These are phyloP conservation scores for Knufia fluminis DNA, from an alignment of 2,329 filamentous ascomycete species.

Conservation along the genomic window DNA sequence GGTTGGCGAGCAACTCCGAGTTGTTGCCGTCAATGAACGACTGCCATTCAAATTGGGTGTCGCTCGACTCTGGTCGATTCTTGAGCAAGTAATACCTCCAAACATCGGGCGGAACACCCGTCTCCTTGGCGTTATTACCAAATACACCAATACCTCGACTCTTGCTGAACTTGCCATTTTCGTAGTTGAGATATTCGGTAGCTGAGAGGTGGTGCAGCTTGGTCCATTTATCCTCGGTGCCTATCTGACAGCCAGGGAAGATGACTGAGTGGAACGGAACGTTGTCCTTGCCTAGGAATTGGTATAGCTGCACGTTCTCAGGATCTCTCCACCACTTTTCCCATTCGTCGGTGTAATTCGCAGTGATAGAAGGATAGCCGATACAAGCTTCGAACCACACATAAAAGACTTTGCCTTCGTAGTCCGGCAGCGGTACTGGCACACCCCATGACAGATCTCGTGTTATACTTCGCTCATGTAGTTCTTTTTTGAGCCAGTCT, in stretches of 20 bases:
- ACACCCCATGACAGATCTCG: conserved; percentile 87
- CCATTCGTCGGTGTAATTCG: conserved; percentile 81
- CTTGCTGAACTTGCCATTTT: conserved; percentile 87
- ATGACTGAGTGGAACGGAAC: conserved; percentile 83
- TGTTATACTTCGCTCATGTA: conserved; percentile 82
- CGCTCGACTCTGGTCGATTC: conserved; percentile 72
- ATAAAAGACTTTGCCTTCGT: conserved; percentile 75
- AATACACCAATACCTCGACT: conserved; percentile 84
- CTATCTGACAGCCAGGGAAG: conserved; percentile 79
- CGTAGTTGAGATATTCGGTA: conserved; percentile 83
- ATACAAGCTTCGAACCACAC: conserved; percentile 92
- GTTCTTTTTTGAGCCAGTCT: conserved; percentile 56
- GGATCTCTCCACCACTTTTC: conserved; percentile 91
- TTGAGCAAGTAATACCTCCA: conserved; percentile 89
- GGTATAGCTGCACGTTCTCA: conserved; percentile 77
- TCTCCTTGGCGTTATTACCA: conserved; percentile 79
- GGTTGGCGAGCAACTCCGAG: conserved; percentile 69
- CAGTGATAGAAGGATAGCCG: conserved; percentile 90
- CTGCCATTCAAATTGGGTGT: conserved; percentile 85
- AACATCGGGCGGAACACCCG: conserved; percentile 74
- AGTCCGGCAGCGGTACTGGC: conserved; percentile 50
- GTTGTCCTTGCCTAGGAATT: conserved; percentile 94
- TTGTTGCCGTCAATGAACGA: conserved; percentile 79
- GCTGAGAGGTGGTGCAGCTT: conserved; percentile 81
- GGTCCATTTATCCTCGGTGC: conserved; percentile 78